phyloP scores from a whole-genome alignment of 176 grass and related monocot genomes.

The Ampelocalamus luodianensis region DNA sequence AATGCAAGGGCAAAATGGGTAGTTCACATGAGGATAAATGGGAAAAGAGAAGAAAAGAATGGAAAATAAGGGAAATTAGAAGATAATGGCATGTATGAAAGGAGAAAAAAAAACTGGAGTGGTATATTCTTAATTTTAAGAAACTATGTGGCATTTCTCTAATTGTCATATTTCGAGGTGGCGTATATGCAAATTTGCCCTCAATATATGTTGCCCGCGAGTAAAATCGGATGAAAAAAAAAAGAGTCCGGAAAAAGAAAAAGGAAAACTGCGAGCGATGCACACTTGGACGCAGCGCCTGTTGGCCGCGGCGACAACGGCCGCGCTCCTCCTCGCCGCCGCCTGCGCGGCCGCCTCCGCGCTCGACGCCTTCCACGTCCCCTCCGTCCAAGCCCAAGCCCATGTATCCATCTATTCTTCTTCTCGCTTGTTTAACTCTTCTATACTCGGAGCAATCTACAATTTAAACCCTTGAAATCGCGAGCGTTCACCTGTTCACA shows the following conservation, averaged over 20 bases:
- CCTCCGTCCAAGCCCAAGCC: slow-evolving; percentile 44
- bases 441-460: background rate
- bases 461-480: background rate
- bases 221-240: background rate
- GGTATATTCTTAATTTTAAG: no score
- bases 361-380: slow-evolving; percentile 56
- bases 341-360: slow-evolving; percentile 60
- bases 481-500: background rate
- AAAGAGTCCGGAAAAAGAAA: background rate
- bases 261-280: slow-evolving; percentile 26
- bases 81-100: no score
- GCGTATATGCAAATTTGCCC: no score
- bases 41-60: no score
- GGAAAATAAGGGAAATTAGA: no score
- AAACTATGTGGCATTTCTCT: no score
- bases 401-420: slow-evolving; percentile 31
- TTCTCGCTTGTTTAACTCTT: background rate
- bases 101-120: no score
- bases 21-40: no score
- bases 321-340: slow-evolving; percentile 48
- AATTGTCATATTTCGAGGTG: no score
- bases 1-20: no score
- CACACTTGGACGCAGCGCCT: slow-evolving; percentile 50
- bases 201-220: no score
- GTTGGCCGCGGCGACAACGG: slow-evolving; percentile 45